A percentile compares a stretch with the other conserved stretches of the same genome.
These are phyloP conservation scores for Spongispora temasekensis DNA, from an alignment of 1,284 basidiomycete genomes.

Conservation along the genomic window DNA sequence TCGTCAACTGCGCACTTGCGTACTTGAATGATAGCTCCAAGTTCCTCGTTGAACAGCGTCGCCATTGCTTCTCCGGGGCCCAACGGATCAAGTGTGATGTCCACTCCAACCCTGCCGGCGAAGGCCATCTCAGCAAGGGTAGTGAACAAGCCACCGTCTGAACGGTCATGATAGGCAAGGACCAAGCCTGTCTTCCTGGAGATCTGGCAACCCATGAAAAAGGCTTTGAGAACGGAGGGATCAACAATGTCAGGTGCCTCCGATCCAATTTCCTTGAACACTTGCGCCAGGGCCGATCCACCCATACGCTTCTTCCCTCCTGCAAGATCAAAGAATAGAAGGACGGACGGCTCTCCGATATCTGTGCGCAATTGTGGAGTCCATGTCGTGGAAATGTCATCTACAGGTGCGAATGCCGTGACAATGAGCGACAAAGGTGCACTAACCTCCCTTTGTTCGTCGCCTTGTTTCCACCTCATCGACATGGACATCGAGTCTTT, in stretches of 20 bases:
- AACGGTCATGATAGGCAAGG: conserved; percentile 96
- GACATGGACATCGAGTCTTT: conserved; percentile 99
- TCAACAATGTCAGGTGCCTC: conserved; percentile 90
- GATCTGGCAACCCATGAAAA: conserved; percentile 77
- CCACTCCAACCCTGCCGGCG: conserved; percentile 82
- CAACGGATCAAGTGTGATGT: conserved; percentile 68
- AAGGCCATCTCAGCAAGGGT: conserved; percentile 97
- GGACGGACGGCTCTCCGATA: conserved; percentile 61
- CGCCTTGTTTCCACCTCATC: conserved; percentile 86
- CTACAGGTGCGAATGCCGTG: conserved; percentile 91
- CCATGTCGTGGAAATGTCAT: conserved; percentile 85
- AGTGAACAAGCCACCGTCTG: conserved; percentile 94
- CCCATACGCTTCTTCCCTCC: conserved; percentile 84
- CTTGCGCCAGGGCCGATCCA: conserved; percentile 94
- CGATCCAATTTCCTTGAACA: conserved; percentile 91
- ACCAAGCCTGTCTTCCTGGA: conserved; percentile 71
- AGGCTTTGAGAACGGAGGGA: conserved; percentile 73
- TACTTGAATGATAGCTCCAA: conserved; percentile 93
- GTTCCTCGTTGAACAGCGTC: conserved; percentile 93
- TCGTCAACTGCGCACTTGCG: conserved; percentile 58
- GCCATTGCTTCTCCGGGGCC: conserved; percentile 57
- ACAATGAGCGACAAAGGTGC: conserved; percentile 92
- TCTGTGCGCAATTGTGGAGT: conserved; percentile 85
- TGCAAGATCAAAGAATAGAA: conserved; percentile 92
- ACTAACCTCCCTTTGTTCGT: conserved; percentile 78